Evolutionary conservation across 225 moss, liverwort and hornwort genomes (phyloP), one percentile per base, ranked within the genome.

Genomic region (Sphagnum tenellum): DNA sequence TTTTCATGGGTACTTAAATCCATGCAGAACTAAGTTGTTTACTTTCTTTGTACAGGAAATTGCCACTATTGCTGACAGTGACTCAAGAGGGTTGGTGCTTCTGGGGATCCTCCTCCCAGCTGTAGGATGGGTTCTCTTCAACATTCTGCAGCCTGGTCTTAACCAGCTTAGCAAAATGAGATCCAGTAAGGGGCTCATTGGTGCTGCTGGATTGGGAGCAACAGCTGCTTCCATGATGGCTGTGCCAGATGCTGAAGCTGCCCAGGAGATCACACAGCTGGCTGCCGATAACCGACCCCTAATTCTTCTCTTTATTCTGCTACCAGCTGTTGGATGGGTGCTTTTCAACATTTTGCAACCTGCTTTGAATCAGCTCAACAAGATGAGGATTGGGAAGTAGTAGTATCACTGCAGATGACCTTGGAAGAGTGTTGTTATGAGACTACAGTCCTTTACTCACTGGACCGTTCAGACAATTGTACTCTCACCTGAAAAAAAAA

Each of bases 311-410:
- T 49, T 92, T 49, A 80, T 96, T 48, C 69, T 94, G 3, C 62
- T 80, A 44, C 94, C 94, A 0, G 94, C 94, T 2, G 64, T 94
- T 45, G 94, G 91, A 45, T 94, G 94, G 94, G 94, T 94, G 12
- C 69, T 91, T 10, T 94, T 73, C 73, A 94, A 94, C 63, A 94
- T 94, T 45, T 54, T 94, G 59, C 67, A 69, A 62, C 94, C 94
- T 1, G 91, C 94, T 0, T 56, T 94, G 68, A 94, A 88, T 70
- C 91, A 94, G 76, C 45, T 91, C 5, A 49, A 82, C 77, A 94
- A 81, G 72, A 91, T 91, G 85, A 75, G 47, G 60, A 65, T 57
- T 4, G 74, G 76, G 46, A 77, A 72, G 70, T 81, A 70, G 74
- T 66, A 62, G 67, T n/a, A n/a, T 73, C 29, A 29, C 29, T 29